phyloP scores from a whole-genome alignment of 108 stramenopile species.

The Nitzschia sp. region DNA sequence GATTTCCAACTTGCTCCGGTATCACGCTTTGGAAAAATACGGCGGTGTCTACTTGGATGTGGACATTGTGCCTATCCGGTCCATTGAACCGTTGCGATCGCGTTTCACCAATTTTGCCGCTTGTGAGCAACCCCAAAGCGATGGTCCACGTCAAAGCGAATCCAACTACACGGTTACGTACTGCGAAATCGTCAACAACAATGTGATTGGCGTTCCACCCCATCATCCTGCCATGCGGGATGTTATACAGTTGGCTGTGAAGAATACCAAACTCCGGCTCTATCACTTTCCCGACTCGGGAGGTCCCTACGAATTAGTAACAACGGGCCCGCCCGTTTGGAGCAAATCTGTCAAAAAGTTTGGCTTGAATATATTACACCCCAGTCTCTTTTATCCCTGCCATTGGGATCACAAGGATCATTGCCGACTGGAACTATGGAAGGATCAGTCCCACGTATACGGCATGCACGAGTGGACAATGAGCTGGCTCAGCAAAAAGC shows the following conservation, averaged over 20 bases:
- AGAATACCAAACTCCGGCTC: not conserved
- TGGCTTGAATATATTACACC: not conserved
- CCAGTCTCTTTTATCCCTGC: conserved; percentile 8
- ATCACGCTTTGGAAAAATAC: conserved; percentile 8
- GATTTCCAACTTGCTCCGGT: conserved; percentile 2
- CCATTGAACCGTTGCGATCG: not conserved
- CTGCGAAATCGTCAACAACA: not conserved
- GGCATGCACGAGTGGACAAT: conserved; percentile 4
- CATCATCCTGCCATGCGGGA: not conserved
- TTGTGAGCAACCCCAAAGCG: not conserved
- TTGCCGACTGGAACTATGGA: not conserved
- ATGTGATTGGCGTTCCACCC: conserved; percentile 8
- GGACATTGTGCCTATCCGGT: conserved; percentile 1
- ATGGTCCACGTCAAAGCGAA: not conserved
- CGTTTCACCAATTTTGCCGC: not conserved
- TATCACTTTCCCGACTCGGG: not conserved
- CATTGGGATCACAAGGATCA: not conserved
- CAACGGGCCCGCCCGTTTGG: conserved; percentile 1
- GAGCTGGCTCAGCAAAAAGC: not conserved
- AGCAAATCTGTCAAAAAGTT: conserved; percentile 1
- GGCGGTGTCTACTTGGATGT: conserved; percentile 9
- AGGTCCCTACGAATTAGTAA: not conserved
- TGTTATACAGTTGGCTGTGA: not conserved
- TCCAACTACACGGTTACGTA: not conserved
- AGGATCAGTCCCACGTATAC: not conserved